A percentile compares a stretch with the other conserved stretches of the same genome.
phyloP scores from a whole-genome alignment of 768 basidiomycete genomes.

The Phaffia australis region DNA sequence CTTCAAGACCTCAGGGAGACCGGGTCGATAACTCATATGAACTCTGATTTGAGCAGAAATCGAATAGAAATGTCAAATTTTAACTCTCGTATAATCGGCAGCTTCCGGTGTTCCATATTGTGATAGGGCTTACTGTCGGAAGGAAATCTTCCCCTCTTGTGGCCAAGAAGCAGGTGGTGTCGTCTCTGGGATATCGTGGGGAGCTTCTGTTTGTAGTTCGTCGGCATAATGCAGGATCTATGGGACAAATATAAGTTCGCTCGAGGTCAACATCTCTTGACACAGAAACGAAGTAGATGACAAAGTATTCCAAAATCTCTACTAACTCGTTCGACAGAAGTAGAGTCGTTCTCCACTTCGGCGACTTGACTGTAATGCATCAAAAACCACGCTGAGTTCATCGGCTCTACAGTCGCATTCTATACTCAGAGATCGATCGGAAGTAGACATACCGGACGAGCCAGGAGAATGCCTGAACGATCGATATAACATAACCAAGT shows the following conservation, averaged over 20 bases:
- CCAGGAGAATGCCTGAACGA: slow-evolving; percentile 17
- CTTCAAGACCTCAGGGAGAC: slow-evolving; percentile 77
- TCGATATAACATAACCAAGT: slow-evolving; percentile 36
- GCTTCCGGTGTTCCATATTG: background rate
- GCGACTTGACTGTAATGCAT: slow-evolving; percentile 31
- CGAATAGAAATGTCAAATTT: background rate
- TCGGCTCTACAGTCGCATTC: slow-evolving; percentile 46
- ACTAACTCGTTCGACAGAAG: slow-evolving; percentile 38
- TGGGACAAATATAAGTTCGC: background rate
- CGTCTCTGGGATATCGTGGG: slow-evolving; percentile 40
- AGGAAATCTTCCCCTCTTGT: slow-evolving; percentile 55
- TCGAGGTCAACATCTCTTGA: slow-evolving; percentile 50
- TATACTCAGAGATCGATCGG: no score
- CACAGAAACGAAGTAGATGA: slow-evolving; percentile 33
- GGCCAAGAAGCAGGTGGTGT: slow-evolving; percentile 65
- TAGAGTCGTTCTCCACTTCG: slow-evolving; percentile 90
- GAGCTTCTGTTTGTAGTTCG: slow-evolving; percentile 57
- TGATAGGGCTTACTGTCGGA: slow-evolving; percentile 45
- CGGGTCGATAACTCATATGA: slow-evolving; percentile 71
- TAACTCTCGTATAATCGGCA: background rate
- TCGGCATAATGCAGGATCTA: slow-evolving; percentile 66
- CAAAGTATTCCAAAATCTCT: background rate
- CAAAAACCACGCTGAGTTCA: slow-evolving; percentile 38
- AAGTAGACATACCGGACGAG: slow-evolving; percentile 7
- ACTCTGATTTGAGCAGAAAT: slow-evolving; percentile 37